Evolutionary conservation across 2,329 filamentous ascomycete genomes (phyloP), one percentile per base, ranked within the genome.

Genomic region (Xylariaceae sp.): DNA sequence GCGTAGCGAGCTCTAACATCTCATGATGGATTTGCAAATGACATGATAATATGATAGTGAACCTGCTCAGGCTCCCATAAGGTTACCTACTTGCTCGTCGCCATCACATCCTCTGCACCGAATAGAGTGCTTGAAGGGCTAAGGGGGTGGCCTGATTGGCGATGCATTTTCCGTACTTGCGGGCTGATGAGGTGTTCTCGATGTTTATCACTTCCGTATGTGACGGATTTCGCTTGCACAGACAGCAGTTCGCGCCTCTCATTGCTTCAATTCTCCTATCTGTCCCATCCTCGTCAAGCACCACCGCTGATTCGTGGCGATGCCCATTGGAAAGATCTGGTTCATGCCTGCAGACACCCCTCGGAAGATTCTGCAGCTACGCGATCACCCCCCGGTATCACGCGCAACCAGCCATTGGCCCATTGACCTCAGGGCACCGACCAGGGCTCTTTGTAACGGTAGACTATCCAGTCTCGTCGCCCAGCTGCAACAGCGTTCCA

Each of bases 281-380:
- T 10, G 45, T 51, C n/a, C 17, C 11, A 34, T 23, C 37, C 34
- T 9, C 47, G 30, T 17, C 45, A 41, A 49, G 13, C 8, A 48
- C 34, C 8, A 13, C 37, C 41, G 5, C 44, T 37, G n/a, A 13
- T 30, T 17, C n/a, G 15, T 54, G 57, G 58, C n/a, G 48, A 54
- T 13, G 45, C 50, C 44, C 41, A 58, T 51, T 45, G 35, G 39
- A 18, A 39, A 53, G 41, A 60, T 60, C 53, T 53, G 35, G 18
- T 54, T 57, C 37, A 53, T 34, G 34, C 45, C 51, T 61, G 61
- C 58, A 62, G 61, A 45, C 44, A 51, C 13, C 50, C 23, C 54
- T 41, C 37, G 58, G 58, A 51, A 60, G 58, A 60, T 60, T 55
- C 58, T 60, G 55, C 58, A 55, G 39, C 18, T 56, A 54, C 15